A percentile compares a stretch with the other conserved stretches of the same genome.
phyloP scores from a whole-genome alignment of 495 filamentous ascomycete genomes.

The Podospora didyma region DNA sequence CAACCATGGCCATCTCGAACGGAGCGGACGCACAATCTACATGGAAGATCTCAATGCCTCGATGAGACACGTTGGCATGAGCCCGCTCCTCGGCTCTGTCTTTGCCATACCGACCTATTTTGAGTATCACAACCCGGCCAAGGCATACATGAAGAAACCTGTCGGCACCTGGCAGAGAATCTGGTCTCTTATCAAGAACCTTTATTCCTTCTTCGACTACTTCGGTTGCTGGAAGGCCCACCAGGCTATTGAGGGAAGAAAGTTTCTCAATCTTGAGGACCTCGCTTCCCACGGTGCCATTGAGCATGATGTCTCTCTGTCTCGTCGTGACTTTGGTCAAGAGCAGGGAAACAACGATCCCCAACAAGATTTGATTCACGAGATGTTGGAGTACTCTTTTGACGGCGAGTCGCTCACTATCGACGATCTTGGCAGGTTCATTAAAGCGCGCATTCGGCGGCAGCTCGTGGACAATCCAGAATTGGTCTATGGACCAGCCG shows the following conservation, averaged over 20 bases:
- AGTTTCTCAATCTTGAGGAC: conserved; percentile 1
- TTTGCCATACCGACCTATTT: background rate
- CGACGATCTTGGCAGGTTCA: conserved; percentile 1
- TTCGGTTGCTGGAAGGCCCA: conserved; percentile 2
- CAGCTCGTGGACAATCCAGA: conserved; percentile 3
- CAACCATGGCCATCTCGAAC: background rate
- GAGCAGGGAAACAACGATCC: conserved; percentile 4
- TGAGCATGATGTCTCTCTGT: conserved; percentile 4
- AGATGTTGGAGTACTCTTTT: background rate
- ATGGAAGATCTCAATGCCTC: background rate
- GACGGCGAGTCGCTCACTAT: conserved; percentile 2
- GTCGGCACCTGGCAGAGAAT: conserved; percentile 4
- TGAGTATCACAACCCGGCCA: background rate
- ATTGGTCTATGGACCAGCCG: background rate
- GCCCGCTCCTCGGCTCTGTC: background rate
- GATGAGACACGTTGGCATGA: background rate
- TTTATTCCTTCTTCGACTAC: conserved; percentile 1
- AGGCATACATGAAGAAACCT: conserved; percentile 1
- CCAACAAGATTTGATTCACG: background rate
- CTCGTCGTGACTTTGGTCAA: conserved; percentile 1
- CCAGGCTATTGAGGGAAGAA: background rate
- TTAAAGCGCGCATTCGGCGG: background rate
- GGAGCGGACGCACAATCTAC: background rate
- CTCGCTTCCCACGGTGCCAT: conserved; percentile 3
- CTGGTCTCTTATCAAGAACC: conserved; percentile 5